Evolutionary conservation across 2,329 filamentous ascomycete species (phyloP).

Genomic region (Exophiala viscosa): DNA sequence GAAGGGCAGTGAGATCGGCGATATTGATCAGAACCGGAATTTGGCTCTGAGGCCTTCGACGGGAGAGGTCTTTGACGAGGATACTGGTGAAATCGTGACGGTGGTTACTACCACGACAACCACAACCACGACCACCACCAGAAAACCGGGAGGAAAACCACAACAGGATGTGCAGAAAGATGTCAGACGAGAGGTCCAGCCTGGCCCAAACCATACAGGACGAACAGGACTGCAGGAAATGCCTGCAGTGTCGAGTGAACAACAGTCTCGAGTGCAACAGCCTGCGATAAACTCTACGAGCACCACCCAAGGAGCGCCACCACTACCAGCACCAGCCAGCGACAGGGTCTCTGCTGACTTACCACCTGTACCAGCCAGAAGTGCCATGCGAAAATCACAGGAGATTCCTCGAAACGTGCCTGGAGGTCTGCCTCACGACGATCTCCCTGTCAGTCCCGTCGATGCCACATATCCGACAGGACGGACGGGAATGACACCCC

Average conservation of each 20-base stretch:
- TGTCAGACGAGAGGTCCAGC: constrained; percentile 13
- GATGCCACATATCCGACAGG: constrained; percentile 10
- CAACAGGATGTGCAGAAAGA: constrained; percentile 25
- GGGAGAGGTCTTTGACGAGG: constrained; percentile 28
- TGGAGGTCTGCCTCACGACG: neutral
- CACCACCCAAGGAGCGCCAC: constrained; percentile 6
- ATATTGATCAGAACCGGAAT: constrained; percentile 26
- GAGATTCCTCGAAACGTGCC: constrained; percentile 12
- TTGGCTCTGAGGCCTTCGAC: constrained; percentile 25
- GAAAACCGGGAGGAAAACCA: constrained; percentile 20
- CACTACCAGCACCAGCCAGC: constrained; percentile 3
- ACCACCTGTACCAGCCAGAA: constrained; percentile 20
- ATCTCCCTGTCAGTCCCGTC: constrained; percentile 19
- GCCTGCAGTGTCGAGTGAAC: constrained; percentile 6
- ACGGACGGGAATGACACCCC: constrained; percentile 13
- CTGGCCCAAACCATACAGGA: constrained; percentile 2
- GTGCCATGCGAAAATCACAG: constrained; percentile 19
- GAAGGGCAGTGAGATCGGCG: constrained; percentile 26
- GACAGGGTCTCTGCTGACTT: constrained; percentile 9
- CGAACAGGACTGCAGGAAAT: constrained; percentile 11
- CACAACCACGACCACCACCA: constrained; percentile 28
- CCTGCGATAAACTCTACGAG: constrained; percentile 13
- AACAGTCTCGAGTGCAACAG: neutral
- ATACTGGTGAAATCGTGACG: constrained; percentile 28
- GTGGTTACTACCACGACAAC: constrained; percentile 28